Base-by-base conservation (phyloP, 164 flowering plant species). In the Magnolia kwangsiensis region DNA sequence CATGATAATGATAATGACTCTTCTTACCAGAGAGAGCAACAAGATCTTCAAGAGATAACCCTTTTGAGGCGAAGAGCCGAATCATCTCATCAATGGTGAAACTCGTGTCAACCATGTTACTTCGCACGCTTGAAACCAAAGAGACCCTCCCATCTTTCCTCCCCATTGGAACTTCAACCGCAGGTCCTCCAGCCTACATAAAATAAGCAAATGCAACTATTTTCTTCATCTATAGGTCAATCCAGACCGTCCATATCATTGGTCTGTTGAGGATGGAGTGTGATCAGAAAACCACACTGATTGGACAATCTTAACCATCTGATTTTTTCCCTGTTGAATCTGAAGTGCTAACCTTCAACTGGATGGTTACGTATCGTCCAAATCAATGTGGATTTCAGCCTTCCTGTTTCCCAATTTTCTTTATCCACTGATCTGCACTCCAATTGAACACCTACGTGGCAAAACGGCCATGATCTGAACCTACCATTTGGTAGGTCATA, bases 101-200 rank as follows among this genome's bases (percentile, higher is more conserved):
- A 74, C 88, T 85, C 59, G 98, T 93, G 75, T 90, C 98, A 3
- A 89, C 77, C 51, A 90, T 90, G 78, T 93, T 91, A 7, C 88
- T 85, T 81, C 96, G 88, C 68, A 91, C 96, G 73, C 87, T 87
- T 61, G 89, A 79, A 65, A 83, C 88, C 20, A 79, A 61, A 20
- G 96, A 91, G 11, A 85, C 80, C 66, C 76, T 83, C 61, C 96
- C 98, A 74, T 93, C 98, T 84, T 82, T 83, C 77, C 98, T 85
- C 0, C 96, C 96, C 2, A 91, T 88, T 6, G 90, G 89, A 69
- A 91, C 80, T 81, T 71, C 77, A 78, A 93, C 21, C n/a, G 20
- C 72, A 4, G 96, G 98, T 50, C 98, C 98, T 37, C 96, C 95
- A 1, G 90, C 67, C 95, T 93, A 82, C 77, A 58, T 55, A 74